phyloP scores from a whole-genome alignment of 495 filamentous ascomycete genomes.

The Podospora pseudoanserina region DNA sequence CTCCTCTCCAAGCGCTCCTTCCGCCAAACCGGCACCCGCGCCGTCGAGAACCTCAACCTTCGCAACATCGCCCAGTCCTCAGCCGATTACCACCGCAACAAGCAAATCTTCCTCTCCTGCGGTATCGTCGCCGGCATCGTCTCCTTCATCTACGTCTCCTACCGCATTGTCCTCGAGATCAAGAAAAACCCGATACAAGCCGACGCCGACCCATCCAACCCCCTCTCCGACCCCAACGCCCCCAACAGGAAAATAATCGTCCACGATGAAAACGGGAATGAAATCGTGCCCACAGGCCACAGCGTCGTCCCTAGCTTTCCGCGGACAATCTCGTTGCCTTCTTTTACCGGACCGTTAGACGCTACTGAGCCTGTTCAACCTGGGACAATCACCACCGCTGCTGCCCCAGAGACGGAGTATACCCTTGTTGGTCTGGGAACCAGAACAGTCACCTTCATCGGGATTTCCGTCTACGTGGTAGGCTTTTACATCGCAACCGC shows the following conservation, averaged over 20 bases:
- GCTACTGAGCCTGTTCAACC: constrained; percentile 22
- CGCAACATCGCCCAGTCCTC: constrained; percentile 39
- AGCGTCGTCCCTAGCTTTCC: constrained; percentile 81
- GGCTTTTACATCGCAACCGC: constrained; percentile 81
- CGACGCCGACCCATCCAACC: constrained; percentile 47
- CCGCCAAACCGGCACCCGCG: constrained; percentile 23
- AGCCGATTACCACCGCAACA: constrained; percentile 44
- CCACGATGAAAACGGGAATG: constrained; percentile 53
- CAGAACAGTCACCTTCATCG: constrained; percentile 81
- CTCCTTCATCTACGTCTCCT: constrained; percentile 45
- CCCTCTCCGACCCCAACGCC: constrained; percentile 39
- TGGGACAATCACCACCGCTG: constrained; percentile 8
- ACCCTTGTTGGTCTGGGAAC: constrained; percentile 83
- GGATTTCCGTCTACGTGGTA: constrained; percentile 92
- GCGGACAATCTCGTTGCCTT: constrained; percentile 59
- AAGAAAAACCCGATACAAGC: constrained; percentile 33
- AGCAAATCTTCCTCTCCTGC: constrained; percentile 44
- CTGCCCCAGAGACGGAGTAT: constrained; percentile 56
- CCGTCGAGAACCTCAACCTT: constrained; percentile 46
- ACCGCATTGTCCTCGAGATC: constrained; percentile 39
- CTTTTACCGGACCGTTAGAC: constrained; percentile 28
- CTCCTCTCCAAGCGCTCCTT: constrained; percentile 30
- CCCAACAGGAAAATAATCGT: constrained; percentile 54
- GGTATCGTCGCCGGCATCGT: constrained; percentile 48
- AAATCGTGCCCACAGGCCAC: constrained; percentile 77